Base-by-base conservation (phyloP, 495 filamentous ascomycete genomes). In the Neurospora sp. region DNA sequence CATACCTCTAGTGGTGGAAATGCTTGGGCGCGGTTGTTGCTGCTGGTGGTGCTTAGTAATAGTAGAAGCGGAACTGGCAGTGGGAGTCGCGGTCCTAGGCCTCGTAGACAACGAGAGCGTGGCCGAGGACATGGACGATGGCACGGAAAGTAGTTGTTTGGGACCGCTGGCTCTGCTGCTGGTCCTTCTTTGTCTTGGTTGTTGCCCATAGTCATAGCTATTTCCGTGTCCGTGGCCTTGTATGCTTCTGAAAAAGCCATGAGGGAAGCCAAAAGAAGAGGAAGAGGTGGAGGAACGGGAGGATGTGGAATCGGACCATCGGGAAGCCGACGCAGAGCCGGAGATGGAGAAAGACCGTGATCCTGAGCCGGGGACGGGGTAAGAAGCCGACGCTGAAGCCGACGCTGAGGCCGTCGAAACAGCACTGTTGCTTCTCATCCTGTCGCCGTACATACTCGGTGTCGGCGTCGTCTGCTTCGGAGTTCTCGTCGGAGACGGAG, bases 371-470 rank as follows among this genome's bases (percentile, higher is more conserved):
- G 5, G 48, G 0, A 59, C 20, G 20, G 20, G 48, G n/a, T 10
- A 4, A 1, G 44, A 48, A 48, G n/a, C 4, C 0, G 18, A 11
- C 2, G n/a, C 18, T 23, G 5, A 59, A 0, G 48, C n/a, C 6
- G 48, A 59, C 0, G 9, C 48, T 59, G 48, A 59, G n/a, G 4
- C 14, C 48, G 9, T 70, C 11, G 73, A 72, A 11, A 44, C 72
- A 76, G 69, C 74, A n/a, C 10, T 46, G 40, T 54, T 73, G 48
- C 71, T 80, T 0, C 75, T 66, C 75, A 76, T 76, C 14, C 72
- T 76, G 7, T 71, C 42, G 40, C 77, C 76, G 4, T 75, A 77
- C 74, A 78, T 78, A 59, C 48, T 59, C 1, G 69, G 77, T 59
- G 41, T 78, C 77, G 16, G 70, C 3, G 40, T 59, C 69, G 38